Evolutionary conservation across 495 filamentous ascomycete species (phyloP).

Genomic region (Aspergillus egyptiacus): DNA sequence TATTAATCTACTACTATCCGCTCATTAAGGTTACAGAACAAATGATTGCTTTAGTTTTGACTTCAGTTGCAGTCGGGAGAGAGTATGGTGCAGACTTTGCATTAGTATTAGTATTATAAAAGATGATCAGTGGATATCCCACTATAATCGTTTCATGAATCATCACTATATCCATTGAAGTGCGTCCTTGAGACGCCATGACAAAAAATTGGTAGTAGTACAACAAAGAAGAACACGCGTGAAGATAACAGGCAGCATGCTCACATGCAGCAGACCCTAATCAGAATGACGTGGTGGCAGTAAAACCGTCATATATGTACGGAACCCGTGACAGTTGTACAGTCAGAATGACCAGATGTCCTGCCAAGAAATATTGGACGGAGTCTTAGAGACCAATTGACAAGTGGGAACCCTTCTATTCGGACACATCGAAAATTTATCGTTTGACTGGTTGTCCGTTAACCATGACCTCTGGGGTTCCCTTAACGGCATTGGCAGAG

Average conservation of each 20-base stretch:
- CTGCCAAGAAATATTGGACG: neutral
- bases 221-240: slow-evolving; percentile 6
- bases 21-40: too few relatives aligned
- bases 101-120: slow-evolving; percentile 22
- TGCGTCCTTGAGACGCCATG: slow-evolving; percentile 11
- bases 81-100: slow-evolving; percentile 7
- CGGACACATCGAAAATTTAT: neutral
- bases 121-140: slow-evolving; percentile 3
- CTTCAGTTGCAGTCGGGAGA: neutral
- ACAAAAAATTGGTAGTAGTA: slow-evolving; percentile 11
- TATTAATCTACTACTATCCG: too few relatives aligned
- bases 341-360: neutral
- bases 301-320: slow-evolving; percentile 8
- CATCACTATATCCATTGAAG: slow-evolving; percentile 23
- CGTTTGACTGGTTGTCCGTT: slow-evolving; percentile 34
- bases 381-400: neutral
- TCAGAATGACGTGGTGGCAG: neutral
- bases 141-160: slow-evolving; percentile 18
- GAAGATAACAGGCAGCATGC: slow-evolving; percentile 11
- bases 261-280: slow-evolving; percentile 13
- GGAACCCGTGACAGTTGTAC: neutral
- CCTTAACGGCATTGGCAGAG: slow-evolving; percentile 29
- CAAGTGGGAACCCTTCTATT: neutral
- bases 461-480: slow-evolving; percentile 32
- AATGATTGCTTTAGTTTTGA: too few relatives aligned